phyloP scores from a whole-genome alignment of 345 rosid species.

The Hibiscus mutabilis region DNA sequence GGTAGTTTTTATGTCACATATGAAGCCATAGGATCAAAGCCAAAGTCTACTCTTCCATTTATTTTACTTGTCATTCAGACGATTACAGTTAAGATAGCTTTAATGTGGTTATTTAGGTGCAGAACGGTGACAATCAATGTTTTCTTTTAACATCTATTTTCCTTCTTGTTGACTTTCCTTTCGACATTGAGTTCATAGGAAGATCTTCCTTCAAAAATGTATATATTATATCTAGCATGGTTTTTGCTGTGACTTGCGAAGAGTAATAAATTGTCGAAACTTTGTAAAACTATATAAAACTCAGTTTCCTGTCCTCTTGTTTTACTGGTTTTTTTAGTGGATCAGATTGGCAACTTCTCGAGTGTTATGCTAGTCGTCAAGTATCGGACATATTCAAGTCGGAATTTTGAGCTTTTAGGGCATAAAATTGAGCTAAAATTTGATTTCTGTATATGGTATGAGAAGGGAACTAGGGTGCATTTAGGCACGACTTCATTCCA shows the following conservation, averaged over 20 bases:
- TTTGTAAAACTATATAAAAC: background rate
- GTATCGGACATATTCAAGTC: background rate
- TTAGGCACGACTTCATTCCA: background rate
- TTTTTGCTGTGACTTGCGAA: background rate
- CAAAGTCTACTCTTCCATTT: background rate
- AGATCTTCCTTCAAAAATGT: background rate
- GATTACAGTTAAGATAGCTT: background rate
- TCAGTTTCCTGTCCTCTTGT: background rate
- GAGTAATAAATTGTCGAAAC: background rate
- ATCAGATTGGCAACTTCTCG: background rate
- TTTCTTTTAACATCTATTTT: background rate
- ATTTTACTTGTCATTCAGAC: background rate
- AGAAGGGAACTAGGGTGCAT: slow-evolving; percentile 3
- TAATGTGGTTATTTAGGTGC: background rate
- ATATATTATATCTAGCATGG: background rate
- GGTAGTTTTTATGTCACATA: background rate
- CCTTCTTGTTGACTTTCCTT: background rate
- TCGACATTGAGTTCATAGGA: background rate
- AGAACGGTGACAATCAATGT: background rate
- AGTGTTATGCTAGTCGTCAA: background rate
- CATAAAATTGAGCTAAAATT: background rate
- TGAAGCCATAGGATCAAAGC: background rate
- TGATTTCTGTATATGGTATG: background rate
- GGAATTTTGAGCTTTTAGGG: background rate
- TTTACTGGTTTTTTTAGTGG: background rate